Evolutionary conservation across 192 early-diverging fungal species (phyloP), one percentile per base, ranked within the genome.

Genomic region (Linnemannia elongata): DNA sequence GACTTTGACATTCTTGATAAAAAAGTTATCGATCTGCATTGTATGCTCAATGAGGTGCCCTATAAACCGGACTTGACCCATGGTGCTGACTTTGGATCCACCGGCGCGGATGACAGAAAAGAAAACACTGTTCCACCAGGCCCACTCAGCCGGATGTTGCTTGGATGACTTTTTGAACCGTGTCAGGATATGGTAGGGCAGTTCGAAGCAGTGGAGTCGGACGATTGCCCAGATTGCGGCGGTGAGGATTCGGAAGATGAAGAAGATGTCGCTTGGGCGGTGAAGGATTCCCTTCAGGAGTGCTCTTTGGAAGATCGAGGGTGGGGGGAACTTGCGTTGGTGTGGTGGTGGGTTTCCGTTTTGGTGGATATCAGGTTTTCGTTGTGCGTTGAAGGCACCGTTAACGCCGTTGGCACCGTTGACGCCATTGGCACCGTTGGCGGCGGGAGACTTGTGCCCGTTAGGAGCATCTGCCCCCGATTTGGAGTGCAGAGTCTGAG

Each of bases 231-330:
- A 83, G n/a, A 52, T 15, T 13, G 49, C n/a, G 13, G 47, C 39
- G 9, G 57, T n/a, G 36, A 72, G 5, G 13, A 75, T 7, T 35
- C 47, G 69, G 22, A 78, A 35, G 13, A 83, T 33, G 33, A 78
- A 78, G 7, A 74, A 5, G 5, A 78, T 10, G 72, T 83, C 82
- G 10, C 47, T 66, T 12, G 82, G 82, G 10, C 33, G 36, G 72
- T 74, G 33, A 35, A 75, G 76, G 76, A 83, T 75, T 24, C 82
- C 82, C 0, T 38, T 60, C 36, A 83, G 45, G 33, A 57, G 66
- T 1, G 82, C 82, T 15, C 76, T 55, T 54, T 83, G 82, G 20
- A 78, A 77, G 63, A 83, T 57, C 55, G 82, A 78, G 2, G 82
- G 82, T 9, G 24, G 44, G 10, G 82, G 76, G 60, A 68, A 78